phyloP scores from a whole-genome alignment of 2,329 filamentous ascomycete species.

The Celoporthe dispersa region DNA sequence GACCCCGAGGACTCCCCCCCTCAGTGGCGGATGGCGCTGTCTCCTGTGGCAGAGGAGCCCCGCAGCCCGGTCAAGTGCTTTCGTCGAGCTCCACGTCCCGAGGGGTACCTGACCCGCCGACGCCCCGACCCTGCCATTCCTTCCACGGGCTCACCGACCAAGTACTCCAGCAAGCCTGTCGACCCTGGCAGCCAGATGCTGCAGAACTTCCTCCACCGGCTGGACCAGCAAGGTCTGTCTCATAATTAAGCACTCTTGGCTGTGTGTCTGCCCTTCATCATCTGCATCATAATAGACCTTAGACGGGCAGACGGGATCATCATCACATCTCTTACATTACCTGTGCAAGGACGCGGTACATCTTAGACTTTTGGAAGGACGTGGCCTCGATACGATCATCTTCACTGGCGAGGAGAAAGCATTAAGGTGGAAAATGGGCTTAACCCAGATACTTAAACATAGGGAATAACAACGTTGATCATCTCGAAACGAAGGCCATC shows the following conservation, averaged over 20 bases:
- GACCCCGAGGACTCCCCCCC: conserved; percentile 10
- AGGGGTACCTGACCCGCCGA: conserved; percentile 12
- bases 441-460: conserved; percentile 19
- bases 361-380: conserved; percentile 19
- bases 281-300: conserved; percentile 9
- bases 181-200: conserved; percentile 29
- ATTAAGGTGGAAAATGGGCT: conserved; percentile 13
- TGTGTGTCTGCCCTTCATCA: not conserved
- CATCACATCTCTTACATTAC: not conserved
- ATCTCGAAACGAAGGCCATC: not conserved
- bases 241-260: conserved; percentile 24
- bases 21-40: conserved; percentile 26
- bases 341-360: conserved; percentile 10
- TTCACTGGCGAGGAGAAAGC: conserved; percentile 22
- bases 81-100: not conserved
- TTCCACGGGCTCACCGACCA: conserved; percentile 1
- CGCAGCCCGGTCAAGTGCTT: conserved; percentile 22
- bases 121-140: not conserved
- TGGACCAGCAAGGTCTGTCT: conserved; percentile 29
- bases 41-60: conserved; percentile 29
- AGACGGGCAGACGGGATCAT: not conserved
- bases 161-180: conserved; percentile 3
- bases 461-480: conserved; percentile 17
- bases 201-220: conserved; percentile 27
- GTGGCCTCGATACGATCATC: conserved; percentile 24